A percentile compares a stretch with the other conserved stretches of the same genome.
These are phyloP conservation scores for Harringtonia lauricola DNA, from an alignment of 2,329 filamentous ascomycete species.

Conservation along the genomic window DNA sequence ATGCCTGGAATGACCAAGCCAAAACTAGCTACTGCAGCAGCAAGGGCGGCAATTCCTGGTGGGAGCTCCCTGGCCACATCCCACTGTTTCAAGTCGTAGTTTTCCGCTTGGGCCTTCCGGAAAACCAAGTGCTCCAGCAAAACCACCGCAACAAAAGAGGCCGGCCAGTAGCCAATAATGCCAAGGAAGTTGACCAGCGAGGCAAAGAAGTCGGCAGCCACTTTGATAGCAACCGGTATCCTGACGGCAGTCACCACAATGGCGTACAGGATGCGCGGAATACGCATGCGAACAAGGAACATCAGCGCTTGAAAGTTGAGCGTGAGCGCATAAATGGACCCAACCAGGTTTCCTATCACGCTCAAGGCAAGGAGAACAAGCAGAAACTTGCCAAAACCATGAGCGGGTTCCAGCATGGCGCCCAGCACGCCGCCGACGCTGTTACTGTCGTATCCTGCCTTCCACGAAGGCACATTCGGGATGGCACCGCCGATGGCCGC, in stretches of 20 bases:
- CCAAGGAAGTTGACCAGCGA: slow-evolving; percentile 32
- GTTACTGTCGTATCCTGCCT: slow-evolving; percentile 37
- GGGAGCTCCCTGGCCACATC: slow-evolving; percentile 15
- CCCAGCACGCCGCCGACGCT: slow-evolving; percentile 47
- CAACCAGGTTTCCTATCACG: slow-evolving; percentile 47
- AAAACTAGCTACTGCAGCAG: slow-evolving; percentile 12
- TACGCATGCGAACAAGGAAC: slow-evolving; percentile 20
- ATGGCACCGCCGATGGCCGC: slow-evolving; percentile 53
- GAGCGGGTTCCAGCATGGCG: slow-evolving; percentile 45
- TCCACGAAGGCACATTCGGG: slow-evolving; percentile 40
- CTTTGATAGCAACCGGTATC: slow-evolving; percentile 28
- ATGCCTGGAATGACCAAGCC: slow-evolving; percentile 27
- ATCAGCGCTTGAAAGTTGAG: slow-evolving; percentile 44
- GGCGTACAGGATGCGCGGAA: slow-evolving; percentile 30
- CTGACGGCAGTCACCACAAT: slow-evolving; percentile 27
- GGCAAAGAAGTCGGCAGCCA: slow-evolving; percentile 26
- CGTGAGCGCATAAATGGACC: slow-evolving; percentile 50
- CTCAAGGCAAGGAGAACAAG: slow-evolving; percentile 46
- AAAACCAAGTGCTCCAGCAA: slow-evolving; percentile 20
- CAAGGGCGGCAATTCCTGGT: slow-evolving; percentile 17
- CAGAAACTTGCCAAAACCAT: slow-evolving; percentile 51
- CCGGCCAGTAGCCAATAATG: slow-evolving; percentile 34
- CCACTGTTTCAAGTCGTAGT: slow-evolving; percentile 16
- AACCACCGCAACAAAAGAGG: slow-evolving; percentile 28
- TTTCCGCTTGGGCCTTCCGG: slow-evolving; percentile 10